Evolutionary conservation across 352 stramenopile genomes (phyloP), one percentile per base, ranked within the genome.

Genomic region (Blastocystis hominis): DNA sequence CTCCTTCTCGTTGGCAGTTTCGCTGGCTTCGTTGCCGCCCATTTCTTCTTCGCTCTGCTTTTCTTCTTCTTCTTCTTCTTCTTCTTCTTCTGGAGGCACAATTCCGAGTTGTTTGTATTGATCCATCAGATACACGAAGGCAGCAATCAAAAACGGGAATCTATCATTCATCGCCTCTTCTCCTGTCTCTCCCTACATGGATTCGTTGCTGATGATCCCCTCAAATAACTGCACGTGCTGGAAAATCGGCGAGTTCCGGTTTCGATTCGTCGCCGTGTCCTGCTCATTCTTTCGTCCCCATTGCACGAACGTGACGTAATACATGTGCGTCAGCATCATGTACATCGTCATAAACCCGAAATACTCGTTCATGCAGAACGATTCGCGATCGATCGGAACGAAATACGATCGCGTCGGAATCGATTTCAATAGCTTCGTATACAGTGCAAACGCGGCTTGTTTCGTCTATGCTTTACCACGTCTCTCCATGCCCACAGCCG

Each of bases 371-470:
- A 84, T 69, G 10, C 0, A 30, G 55, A 66, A 84, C 15, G 72
- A 66, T 34, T 69, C 59, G 40, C 13, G 30, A 40, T 53, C 66
- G 55, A 84, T 84, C 17, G 72, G 36, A 3, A 84, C 10, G 46
- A 68, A 36, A 13, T 66, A 47, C 5, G 72, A 84, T 13, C 62
- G 54, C 4, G 46, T n/a, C 10, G 72, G 72, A 17, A 84, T 50
- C 0, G 30, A 47, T 2, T 64, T 66, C 17, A 84, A 17, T 7
- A 84, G 44, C 5, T 44, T 6, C 20, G 44, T 54, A 53, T 44
- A 84, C 6, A 84, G 72, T 5, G 55, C 50, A 15, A 84, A 30
- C 38, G 72, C n/a, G 17, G 72, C 59, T 34, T 84, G 72, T n/a
- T 84, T 84, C 0, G 72, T 84, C 72, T 84, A 68, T 5, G 7